phyloP scores from a whole-genome alignment of 2,329 filamentous ascomycete species.

The Lanzia echinophila region DNA sequence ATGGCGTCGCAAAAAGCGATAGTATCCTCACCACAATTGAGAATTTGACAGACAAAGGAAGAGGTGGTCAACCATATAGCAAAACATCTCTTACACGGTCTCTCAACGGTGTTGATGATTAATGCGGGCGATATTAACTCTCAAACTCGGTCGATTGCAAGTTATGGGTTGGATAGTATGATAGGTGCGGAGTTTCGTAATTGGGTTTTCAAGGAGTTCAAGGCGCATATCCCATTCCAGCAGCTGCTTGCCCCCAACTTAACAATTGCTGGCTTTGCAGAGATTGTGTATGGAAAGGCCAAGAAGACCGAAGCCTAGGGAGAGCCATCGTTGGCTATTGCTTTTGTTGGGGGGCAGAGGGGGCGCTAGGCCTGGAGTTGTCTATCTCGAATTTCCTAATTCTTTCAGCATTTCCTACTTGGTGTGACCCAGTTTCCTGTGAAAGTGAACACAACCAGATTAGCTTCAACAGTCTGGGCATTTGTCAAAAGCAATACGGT shows the following conservation, averaged over 20 bases:
- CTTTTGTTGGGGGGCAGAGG: no score
- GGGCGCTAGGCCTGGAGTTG: no score
- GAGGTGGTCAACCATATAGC: slow-evolving; percentile 25
- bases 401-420: no score
- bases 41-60: not conserved
- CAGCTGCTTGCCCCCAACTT: slow-evolving; percentile 31
- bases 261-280: no score
- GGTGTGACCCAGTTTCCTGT: no score
- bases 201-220: slow-evolving; percentile 34
- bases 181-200: slow-evolving; percentile 20
- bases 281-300: no score
- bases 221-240: slow-evolving; percentile 34
- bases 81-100: slow-evolving; percentile 36
- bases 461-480: no score
- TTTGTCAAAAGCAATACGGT: no score
- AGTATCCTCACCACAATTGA: not conserved
- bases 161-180: slow-evolving; percentile 31
- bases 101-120: slow-evolving; percentile 41
- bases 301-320: no score
- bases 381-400: no score
- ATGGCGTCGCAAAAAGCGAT: not conserved
- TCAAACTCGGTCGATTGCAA: slow-evolving; percentile 36
- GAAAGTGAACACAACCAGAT: no score
- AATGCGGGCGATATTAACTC: slow-evolving; percentile 39
- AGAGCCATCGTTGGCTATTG: no score